Evolutionary conservation across 2,329 filamentous ascomycete genomes (phyloP).

Genomic region (Nemania sp.): DNA sequence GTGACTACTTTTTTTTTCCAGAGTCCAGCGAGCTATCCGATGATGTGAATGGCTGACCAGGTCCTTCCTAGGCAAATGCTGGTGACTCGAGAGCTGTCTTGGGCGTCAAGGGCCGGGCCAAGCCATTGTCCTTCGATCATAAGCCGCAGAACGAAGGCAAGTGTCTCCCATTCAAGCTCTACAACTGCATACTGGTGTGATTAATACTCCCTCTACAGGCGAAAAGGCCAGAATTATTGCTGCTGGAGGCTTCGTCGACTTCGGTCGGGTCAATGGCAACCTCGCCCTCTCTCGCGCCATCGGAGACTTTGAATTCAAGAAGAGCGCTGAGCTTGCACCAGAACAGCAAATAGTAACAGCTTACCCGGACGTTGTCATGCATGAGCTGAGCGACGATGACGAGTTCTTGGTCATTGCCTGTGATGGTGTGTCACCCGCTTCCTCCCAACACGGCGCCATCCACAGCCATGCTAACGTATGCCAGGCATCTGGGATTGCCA

Average conservation of each 20-base stretch:
- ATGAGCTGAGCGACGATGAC: constrained; percentile 89
- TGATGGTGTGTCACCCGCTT: constrained; percentile 67
- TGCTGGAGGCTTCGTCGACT: constrained; percentile 96
- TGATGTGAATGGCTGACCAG: constrained; percentile 34
- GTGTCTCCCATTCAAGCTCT: constrained; percentile 27
- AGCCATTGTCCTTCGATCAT: constrained; percentile 98
- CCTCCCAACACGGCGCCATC: background rate
- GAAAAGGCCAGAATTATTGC: constrained; percentile 96
- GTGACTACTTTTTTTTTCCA: constrained; percentile 47
- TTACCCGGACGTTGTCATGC: constrained; percentile 89
- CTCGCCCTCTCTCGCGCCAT: constrained; percentile 95
- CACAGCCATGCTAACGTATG: constrained; percentile 11
- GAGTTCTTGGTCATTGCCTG: constrained; percentile 94
- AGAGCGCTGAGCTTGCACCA: constrained; percentile 94
- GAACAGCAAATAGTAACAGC: constrained; percentile 99
- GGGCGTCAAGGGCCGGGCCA: constrained; percentile 94
- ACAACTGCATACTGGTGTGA: constrained; percentile 14
- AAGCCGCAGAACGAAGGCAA: constrained; percentile 97
- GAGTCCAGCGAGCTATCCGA: background rate
- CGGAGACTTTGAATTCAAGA: constrained; percentile 99
- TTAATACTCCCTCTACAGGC: constrained; percentile 53
- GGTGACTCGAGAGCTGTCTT: constrained; percentile 95
- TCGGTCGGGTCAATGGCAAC: constrained; percentile 97
- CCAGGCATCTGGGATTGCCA: constrained; percentile 99
- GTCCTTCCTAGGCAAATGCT: constrained; percentile 78